Percentiles rank a stretch among this genome's conserved stretches.
These are phyloP conservation scores for Boletus barrowsii DNA, from an alignment of 768 basidiomycete genomes.

Conservation along the genomic window DNA sequence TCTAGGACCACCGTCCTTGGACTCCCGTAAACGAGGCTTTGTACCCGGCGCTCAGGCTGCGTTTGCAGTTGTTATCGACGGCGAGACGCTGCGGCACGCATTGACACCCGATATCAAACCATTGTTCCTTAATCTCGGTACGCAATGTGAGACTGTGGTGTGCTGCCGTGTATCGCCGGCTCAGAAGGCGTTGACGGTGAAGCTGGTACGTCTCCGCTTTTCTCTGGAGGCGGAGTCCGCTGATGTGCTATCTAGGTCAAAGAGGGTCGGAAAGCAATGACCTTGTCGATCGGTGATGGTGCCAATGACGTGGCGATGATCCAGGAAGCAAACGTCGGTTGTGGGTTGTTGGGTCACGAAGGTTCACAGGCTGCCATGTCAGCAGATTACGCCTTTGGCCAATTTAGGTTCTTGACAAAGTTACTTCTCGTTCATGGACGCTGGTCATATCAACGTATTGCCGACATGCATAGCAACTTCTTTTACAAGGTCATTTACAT, in stretches of 20 bases:
- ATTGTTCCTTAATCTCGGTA: conserved; percentile 87
- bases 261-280: conserved; percentile 94
- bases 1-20: conserved; percentile 68
- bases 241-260: conserved; percentile 61
- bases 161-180: conserved; percentile 98
- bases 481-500: conserved; percentile 76
- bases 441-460: conserved; percentile 95
- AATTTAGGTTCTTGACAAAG: conserved; percentile 92
- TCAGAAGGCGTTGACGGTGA: conserved; percentile 96
- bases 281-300: conserved; percentile 92
- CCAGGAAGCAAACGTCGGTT: conserved; percentile 97
- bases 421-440: conserved; percentile 91
- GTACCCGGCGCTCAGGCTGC: conserved; percentile 60
- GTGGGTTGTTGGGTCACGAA: conserved; percentile 89
- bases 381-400: conserved; percentile 96
- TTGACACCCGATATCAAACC: conserved; percentile 74
- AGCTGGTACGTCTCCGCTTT: conserved; percentile 54
- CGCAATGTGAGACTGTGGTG: conserved; percentile 96
- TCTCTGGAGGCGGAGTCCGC: neutral
- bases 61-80: conserved; percentile 96
- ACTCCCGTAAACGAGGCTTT: conserved; percentile 63
- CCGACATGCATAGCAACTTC: conserved; percentile 97
- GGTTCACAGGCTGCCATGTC: conserved; percentile 99
- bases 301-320: conserved; percentile 99
- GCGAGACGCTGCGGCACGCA: conserved; percentile 85